Evolutionary conservation across 306 rosid species (phyloP).

Genomic region (Carpinus fangiana): DNA sequence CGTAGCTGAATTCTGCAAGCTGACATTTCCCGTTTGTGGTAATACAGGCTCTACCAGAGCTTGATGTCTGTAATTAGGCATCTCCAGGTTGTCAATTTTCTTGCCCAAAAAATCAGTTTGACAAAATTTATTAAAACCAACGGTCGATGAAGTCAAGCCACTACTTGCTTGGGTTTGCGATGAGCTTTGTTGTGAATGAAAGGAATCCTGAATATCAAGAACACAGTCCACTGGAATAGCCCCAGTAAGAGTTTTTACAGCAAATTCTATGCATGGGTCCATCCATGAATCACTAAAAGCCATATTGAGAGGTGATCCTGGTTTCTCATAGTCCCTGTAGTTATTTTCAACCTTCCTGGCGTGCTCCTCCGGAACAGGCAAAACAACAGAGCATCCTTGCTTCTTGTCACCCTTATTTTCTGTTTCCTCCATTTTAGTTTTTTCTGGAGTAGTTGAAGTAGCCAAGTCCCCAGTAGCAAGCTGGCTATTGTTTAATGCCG

Average conservation of each 20-base stretch:
- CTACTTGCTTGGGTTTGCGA: slow-evolving; percentile 32
- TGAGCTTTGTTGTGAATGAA: slow-evolving; percentile 50
- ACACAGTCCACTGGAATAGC: slow-evolving; percentile 53
- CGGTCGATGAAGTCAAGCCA: slow-evolving; percentile 33
- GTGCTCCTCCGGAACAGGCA: slow-evolving; percentile 31
- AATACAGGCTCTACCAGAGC: slow-evolving; percentile 35
- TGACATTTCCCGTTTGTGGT: slow-evolving; percentile 27
- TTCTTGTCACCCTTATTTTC: slow-evolving; percentile 7
- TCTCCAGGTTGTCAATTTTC: slow-evolving; percentile 31
- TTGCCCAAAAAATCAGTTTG: slow-evolving; percentile 32
- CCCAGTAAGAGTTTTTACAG: slow-evolving; percentile 68
- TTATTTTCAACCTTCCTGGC: slow-evolving; percentile 19
- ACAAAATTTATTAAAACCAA: slow-evolving; percentile 28
- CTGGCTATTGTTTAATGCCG: slow-evolving; percentile 18
- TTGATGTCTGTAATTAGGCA: slow-evolving; percentile 33
- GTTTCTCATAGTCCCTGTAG: slow-evolving; percentile 25
- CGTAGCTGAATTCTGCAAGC: slow-evolving; percentile 38
- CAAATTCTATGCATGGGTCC: slow-evolving; percentile 86
- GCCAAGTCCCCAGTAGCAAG: slow-evolving; percentile 26
- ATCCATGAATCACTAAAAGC: slow-evolving; percentile 48
- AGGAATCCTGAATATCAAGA: slow-evolving; percentile 44
- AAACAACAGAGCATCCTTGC: slow-evolving; percentile 17
- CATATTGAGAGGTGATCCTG: slow-evolving; percentile 37
- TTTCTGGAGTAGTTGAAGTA: slow-evolving; percentile 24
- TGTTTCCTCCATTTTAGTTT: slow-evolving; percentile 17